Evolutionary conservation across 2,329 filamentous ascomycete species (phyloP).

Genomic region (Aspergillus felis): DNA sequence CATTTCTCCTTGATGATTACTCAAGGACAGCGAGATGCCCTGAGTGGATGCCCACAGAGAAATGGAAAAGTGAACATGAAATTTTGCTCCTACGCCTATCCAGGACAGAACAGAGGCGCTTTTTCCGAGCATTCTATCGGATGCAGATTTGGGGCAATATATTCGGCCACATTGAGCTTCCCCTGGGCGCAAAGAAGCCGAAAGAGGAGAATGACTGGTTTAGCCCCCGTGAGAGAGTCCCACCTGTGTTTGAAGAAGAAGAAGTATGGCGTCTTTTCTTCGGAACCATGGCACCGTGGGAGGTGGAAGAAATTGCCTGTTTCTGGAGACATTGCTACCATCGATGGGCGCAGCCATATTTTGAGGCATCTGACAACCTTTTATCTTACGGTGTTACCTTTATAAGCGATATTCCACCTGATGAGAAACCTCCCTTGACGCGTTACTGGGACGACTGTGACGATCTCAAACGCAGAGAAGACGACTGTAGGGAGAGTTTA

Average conservation of each 20-base stretch:
- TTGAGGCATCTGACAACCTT: conserved; percentile 6
- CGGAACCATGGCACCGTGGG: conserved; percentile 19
- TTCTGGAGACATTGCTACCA: conserved; percentile 9
- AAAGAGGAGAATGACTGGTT: background rate
- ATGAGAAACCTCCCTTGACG: conserved; percentile 1
- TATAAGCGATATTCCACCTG: background rate
- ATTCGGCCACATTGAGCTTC: conserved; percentile 7
- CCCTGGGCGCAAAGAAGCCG: background rate
- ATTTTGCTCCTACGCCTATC: conserved; percentile 9
- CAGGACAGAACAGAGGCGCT: conserved; percentile 7
- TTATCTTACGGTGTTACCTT: background rate
- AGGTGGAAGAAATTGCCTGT: conserved; percentile 17
- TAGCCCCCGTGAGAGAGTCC: background rate
- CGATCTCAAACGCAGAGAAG: background rate
- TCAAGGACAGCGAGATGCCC: background rate
- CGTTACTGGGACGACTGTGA: background rate
- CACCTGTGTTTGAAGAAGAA: background rate
- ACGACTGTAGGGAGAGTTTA: background rate
- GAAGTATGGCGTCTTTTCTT: conserved; percentile 16
- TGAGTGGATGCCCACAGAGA: background rate
- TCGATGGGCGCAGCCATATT: background rate
- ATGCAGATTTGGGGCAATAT: conserved; percentile 14
- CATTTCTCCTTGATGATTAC: conserved; percentile 9
- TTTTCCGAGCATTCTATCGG: conserved; percentile 16
- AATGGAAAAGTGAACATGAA: too few relatives aligned